A percentile compares a stretch with the other conserved stretches of the same genome.
Conservation (phyloP, 805 yeast genomes). For the Ogataea philodendri region DNA sequence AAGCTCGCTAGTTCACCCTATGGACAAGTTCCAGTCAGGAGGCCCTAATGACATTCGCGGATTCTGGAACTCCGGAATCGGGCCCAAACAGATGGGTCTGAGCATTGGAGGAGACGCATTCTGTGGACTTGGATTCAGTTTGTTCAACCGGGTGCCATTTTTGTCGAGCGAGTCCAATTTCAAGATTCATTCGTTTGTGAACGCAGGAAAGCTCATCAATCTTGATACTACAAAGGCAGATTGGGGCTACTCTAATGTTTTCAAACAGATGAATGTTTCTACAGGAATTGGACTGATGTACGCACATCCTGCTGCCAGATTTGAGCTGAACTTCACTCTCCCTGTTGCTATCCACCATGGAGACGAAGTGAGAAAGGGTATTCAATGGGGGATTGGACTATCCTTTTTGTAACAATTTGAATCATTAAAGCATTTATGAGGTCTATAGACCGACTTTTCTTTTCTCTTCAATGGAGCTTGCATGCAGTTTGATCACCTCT, state of each 20-base stretch:
- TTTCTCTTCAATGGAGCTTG: slow-evolving; percentile 51
- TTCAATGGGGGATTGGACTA: slow-evolving; percentile 60
- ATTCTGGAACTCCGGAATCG: slow-evolving; percentile 49
- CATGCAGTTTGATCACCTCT: slow-evolving; percentile 62
- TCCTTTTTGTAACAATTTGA: slow-evolving; percentile 45
- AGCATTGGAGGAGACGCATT: slow-evolving; percentile 54
- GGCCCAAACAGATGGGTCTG: slow-evolving; percentile 50
- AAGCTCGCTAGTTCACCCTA: slow-evolving; percentile 33
- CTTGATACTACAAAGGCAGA: slow-evolving; percentile 17
- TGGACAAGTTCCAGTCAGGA: slow-evolving; percentile 56
- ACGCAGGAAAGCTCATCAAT: slow-evolving; percentile 45
- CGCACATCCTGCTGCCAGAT: slow-evolving; percentile 57
- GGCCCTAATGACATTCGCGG: slow-evolving; percentile 60
- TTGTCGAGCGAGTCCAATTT: slow-evolving; percentile 43
- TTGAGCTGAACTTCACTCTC: slow-evolving; percentile 54
- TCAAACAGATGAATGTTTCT: slow-evolving; percentile 36
- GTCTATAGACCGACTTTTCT: slow-evolving; percentile 26
- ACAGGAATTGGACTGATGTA: slow-evolving; percentile 51
- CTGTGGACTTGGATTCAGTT: slow-evolving; percentile 44
- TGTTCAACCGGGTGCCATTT: slow-evolving; percentile 43
- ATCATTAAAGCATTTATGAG: slow-evolving; percentile 1
- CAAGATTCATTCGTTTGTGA: slow-evolving; percentile 47
- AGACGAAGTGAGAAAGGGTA: slow-evolving; percentile 49
- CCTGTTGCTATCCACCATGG: slow-evolving; percentile 45
- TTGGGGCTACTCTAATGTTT: slow-evolving; percentile 6